Evolutionary conservation across 495 filamentous ascomycete species (phyloP), one percentile per base, ranked within the genome.

Genomic region (Hypoxylon intermedium): DNA sequence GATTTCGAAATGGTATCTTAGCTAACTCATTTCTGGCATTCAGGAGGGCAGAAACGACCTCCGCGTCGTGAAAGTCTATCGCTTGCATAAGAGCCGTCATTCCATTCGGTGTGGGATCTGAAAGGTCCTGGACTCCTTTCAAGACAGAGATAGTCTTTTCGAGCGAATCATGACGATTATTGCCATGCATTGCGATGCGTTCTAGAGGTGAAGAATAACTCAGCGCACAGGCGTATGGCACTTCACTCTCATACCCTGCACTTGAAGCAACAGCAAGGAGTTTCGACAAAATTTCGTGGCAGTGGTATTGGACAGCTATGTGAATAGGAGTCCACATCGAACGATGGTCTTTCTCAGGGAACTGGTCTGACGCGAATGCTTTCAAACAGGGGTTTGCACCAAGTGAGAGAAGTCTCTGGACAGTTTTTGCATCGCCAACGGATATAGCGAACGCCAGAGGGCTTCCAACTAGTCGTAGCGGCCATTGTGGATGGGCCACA

Each of bases 321-420:
- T 72, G 70, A 21, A 72, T 67, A 1, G 70, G 63, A 7, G 65
- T 67, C 53, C 68, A 63, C 16, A 5, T 40, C n/a, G 53, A 61
- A n/a, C 40, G 50, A 5, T 49, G 38, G 31, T 52, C 50, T 11
- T 6, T 15, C 16, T 54, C 53, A 9, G 53, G 40, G 19, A 42
- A 52, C n/a, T 37, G 48, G 26, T 30, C 37, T 24, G 44, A 9
- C 20, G 53, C 34, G 41, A 42, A 57, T 34, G 53, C 53, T 49
- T n/a, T 48, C 16, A 36, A n/a, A 18, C 31, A 48, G 37, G 60
- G 60, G 36, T 48, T 18, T 16, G 60, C 60, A 33, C 64, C 64
- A 1, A 46, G 26, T 23, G 18, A 34, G 21, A 72, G 47, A 4
- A 72, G 50, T 1, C 33, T 18, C 16, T 52, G 51, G 28, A 72